Conservation (phyloP, 148 eudicot genomes). For the Chenopodium quinoa region DNA sequence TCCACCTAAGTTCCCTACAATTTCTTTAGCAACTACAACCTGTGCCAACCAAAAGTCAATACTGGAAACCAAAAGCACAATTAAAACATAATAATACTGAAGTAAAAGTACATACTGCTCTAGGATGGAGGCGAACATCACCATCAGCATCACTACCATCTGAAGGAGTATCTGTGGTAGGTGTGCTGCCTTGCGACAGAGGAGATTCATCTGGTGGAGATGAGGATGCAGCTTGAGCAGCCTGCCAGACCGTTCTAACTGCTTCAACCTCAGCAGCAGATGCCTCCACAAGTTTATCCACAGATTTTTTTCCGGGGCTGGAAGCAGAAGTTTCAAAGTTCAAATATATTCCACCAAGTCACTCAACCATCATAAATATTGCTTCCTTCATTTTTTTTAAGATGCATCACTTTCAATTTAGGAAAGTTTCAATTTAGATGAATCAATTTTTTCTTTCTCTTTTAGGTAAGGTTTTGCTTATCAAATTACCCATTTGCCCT, state of each 20-base stretch:
- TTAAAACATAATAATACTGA: constrained; percentile 1
- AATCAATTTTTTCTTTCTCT: too few relatives aligned
- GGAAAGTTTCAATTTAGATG: too few relatives aligned
- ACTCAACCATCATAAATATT: background rate
- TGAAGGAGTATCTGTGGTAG: constrained; percentile 52
- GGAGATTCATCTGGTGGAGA: constrained; percentile 56
- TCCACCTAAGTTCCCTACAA: constrained; percentile 82
- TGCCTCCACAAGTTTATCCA: constrained; percentile 77
- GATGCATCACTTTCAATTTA: too few relatives aligned
- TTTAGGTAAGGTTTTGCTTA: too few relatives aligned
- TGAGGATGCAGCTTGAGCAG: constrained; percentile 73
- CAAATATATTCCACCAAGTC: constrained; percentile 4
- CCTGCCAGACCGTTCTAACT: constrained; percentile 93
- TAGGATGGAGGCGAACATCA: constrained; percentile 90
- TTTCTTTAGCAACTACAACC: constrained; percentile 97
- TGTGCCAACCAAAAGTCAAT: constrained; percentile 32
- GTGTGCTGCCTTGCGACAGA: constrained; percentile 57
- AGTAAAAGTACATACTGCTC: constrained; percentile 70
- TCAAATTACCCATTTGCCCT: too few relatives aligned
- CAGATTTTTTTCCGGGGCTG: constrained; percentile 58
- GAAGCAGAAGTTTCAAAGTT: constrained; percentile 14
- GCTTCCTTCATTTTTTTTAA: too few relatives aligned
- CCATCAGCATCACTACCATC: constrained; percentile 64
- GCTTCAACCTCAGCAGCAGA: constrained; percentile 95
- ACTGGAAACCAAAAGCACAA: constrained; percentile 3